Percentiles rank a stretch among this genome's conserved stretches.
Conservation (phyloP, 768 basidiomycete species). For the Lanmaoa pseudosensibilis region DNA sequence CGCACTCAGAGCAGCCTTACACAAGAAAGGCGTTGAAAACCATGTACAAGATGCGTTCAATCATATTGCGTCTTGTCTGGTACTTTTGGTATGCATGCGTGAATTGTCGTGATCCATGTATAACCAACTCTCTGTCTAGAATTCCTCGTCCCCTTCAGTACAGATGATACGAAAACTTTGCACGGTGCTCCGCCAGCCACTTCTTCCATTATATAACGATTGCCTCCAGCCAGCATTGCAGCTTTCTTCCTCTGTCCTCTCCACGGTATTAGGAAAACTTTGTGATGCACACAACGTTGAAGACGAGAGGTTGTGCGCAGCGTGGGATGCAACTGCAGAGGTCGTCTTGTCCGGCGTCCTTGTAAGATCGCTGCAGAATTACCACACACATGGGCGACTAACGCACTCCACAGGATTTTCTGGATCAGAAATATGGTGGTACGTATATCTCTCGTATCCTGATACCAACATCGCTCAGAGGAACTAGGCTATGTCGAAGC, state of each 20-base stretch:
- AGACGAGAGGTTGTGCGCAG: slow-evolving; percentile 21
- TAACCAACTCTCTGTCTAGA: slow-evolving; percentile 30
- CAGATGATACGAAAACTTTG: slow-evolving; percentile 40
- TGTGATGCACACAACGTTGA: slow-evolving; percentile 22
- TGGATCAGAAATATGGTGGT: slow-evolving; percentile 25
- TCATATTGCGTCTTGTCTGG: slow-evolving; percentile 42
- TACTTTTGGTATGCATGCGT: slow-evolving; percentile 42
- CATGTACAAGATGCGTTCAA: slow-evolving; percentile 37
- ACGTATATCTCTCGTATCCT: not conserved
- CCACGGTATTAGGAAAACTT: slow-evolving; percentile 41
- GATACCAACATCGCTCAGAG: not conserved
- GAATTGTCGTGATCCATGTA: not conserved
- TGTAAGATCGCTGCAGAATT: slow-evolving; percentile 30
- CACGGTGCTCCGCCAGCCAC: slow-evolving; percentile 41
- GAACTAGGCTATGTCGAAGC: slow-evolving; percentile 15
- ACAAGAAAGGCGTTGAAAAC: slow-evolving; percentile 29
- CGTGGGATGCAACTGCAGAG: slow-evolving; percentile 49
- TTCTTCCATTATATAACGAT: slow-evolving; percentile 45
- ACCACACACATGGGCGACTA: slow-evolving; percentile 5
- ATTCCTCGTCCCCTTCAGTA: slow-evolving; percentile 39
- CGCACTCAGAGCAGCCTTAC: slow-evolving; percentile 32
- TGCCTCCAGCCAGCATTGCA: slow-evolving; percentile 41
- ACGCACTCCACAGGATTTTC: slow-evolving; percentile 21
- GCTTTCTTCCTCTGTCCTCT: slow-evolving; percentile 43
- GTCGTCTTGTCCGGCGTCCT: slow-evolving; percentile 55